Base-by-base conservation (phyloP, 148 eudicot genomes). In the Rhododendron griersonianum region DNA sequence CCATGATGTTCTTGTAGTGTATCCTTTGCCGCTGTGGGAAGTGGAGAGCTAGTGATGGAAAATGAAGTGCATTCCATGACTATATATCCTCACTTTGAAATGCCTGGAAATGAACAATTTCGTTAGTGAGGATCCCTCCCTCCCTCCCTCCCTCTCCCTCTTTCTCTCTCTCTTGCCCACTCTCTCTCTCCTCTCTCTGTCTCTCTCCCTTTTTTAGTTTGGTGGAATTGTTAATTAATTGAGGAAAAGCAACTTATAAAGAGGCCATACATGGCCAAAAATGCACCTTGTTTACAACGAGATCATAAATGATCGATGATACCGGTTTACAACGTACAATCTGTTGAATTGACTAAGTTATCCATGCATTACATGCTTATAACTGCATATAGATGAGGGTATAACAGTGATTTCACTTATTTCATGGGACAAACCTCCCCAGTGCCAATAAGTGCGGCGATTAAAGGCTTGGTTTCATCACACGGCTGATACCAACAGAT, bases 51-150 rank as follows among this genome's bases (percentile, higher is more conserved):
- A 7, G 86, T 28, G 15, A 90, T 81, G 55, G 88, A 86, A 83
- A 91, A 39, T 14, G 89, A 86, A 76, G 89, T 85, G 82, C 89
- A 87, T 50, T 87, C 89, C 93, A 91, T 91, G 87, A 37, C 84
- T 47, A 18, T 48, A 19, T 55, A 33, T 79, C 30, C 81, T 84
- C 84, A 48, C 57, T 48, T 30, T 13, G 8, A 8, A 37, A 50
- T n/a, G 21, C 83, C 81, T 83, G 81, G 30, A 83, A 80, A 80
- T 30, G 39, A 48, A 5, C 35, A 61, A 39, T 41, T 15, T 44
- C 78, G 63, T 82, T 44, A 82, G 69, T 69, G 84, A 69, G 19
- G 51, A 74, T 28, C 50, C 59, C 80, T 80, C 10, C 13, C 33
- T 9, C 2, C 1, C 10, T 18, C 7, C 4, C 75, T 61, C 81